These are phyloP conservation scores for Diaporthe sp. DNA, from an alignment of 2,329 filamentous ascomycete genomes.

Conservation along the genomic window DNA sequence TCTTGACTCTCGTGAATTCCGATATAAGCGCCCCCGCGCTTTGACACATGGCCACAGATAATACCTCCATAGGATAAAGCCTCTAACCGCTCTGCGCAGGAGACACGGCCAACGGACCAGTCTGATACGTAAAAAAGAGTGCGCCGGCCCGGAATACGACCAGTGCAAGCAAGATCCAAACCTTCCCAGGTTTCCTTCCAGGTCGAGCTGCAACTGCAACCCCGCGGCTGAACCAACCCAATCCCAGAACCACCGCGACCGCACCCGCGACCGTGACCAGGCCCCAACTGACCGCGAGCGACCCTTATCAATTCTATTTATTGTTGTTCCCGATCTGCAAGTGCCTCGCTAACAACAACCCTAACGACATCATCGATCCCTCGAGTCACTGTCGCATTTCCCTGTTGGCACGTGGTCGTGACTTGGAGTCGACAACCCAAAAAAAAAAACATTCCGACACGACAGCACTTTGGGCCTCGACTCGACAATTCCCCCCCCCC, in stretches of 20 bases:
- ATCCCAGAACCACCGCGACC: not conserved
- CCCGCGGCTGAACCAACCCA: constrained; percentile 22
- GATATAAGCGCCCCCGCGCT: constrained; percentile 16
- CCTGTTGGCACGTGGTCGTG: not conserved
- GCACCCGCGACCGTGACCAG: constrained; percentile 6
- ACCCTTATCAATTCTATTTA: constrained; percentile 31
- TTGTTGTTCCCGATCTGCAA: not conserved
- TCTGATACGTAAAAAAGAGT: constrained; percentile 16
- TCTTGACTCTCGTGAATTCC: constrained; percentile 8
- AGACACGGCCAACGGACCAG: not conserved
- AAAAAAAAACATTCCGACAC: not conserved
- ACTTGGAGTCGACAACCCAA: not conserved
- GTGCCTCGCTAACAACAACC: constrained; percentile 3
- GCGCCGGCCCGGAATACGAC: constrained; percentile 7
- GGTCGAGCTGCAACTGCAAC: constrained; percentile 22
- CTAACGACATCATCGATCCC: constrained; percentile 20
- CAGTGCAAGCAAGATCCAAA: not conserved
- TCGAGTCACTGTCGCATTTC: not conserved
- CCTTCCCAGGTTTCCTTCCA: not conserved
- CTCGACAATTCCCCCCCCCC: not conserved
- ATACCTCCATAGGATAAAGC: not conserved
- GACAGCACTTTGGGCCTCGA: not conserved
- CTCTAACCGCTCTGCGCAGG: not conserved
- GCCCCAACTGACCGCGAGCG: constrained; percentile 24
- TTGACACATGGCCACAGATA: not conserved